Evolutionary conservation across 1,284 basidiomycete genomes (phyloP).

Genomic region (Naganishia liquefaciens): DNA sequence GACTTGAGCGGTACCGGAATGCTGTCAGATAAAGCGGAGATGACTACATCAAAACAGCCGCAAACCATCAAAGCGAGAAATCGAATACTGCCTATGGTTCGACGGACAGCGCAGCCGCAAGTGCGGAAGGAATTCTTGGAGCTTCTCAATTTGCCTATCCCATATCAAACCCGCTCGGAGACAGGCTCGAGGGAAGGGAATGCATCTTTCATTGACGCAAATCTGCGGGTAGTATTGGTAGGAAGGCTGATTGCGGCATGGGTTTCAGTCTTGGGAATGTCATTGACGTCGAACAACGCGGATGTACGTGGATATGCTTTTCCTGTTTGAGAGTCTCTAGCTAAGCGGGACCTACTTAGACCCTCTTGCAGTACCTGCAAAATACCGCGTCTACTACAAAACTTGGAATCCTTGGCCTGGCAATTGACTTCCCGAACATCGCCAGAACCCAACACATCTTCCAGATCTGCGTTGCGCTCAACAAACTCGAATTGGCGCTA

Average conservation of each 20-base stretch:
- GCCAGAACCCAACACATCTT: slow-evolving; percentile 17
- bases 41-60: not conserved
- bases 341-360: not conserved
- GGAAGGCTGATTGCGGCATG: slow-evolving; percentile 11
- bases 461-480: slow-evolving; percentile 17
- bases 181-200: not conserved
- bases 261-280: slow-evolving; percentile 11
- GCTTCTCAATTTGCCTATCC: slow-evolving; percentile 9
- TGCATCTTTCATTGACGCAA: not conserved
- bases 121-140: slow-evolving; percentile 4
- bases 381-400: not conserved
- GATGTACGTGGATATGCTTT: slow-evolving; percentile 10
- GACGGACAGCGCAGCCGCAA: not conserved
- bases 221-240: slow-evolving; percentile 1
- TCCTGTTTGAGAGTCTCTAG: not conserved
- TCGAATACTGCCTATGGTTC: not conserved
- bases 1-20: not conserved
- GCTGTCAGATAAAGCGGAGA: not conserved
- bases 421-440: slow-evolving; percentile 5
- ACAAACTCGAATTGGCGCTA: slow-evolving; percentile 14
- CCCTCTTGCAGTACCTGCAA: slow-evolving; percentile 7
- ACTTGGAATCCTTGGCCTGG: slow-evolving; percentile 2
- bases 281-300: slow-evolving; percentile 1
- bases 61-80: not conserved
- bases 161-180: not conserved